Conservation (phyloP, 192 early-diverging fungal species). For the Rhizophagus clarus region DNA sequence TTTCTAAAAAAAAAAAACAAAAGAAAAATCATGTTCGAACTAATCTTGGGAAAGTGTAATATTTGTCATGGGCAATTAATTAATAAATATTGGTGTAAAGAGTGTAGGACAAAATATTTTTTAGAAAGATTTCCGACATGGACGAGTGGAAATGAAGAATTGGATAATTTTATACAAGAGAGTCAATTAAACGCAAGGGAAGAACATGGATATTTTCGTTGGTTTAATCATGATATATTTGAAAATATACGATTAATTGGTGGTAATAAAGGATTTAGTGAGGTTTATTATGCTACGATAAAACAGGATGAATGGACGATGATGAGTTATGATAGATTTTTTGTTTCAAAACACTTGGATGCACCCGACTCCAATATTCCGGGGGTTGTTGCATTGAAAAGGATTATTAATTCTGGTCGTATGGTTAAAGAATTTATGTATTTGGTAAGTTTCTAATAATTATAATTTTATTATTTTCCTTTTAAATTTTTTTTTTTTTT, state of each 20-base stretch:
- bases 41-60: neutral
- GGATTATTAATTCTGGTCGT: neutral
- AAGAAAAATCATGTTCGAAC: neutral
- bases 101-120: neutral
- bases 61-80: neutral
- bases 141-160: constrained; percentile 12
- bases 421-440: neutral
- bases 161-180: constrained; percentile 3
- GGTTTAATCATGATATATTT: neutral
- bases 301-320: neutral
- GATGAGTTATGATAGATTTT: neutral
- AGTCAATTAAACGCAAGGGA: neutral
- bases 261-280: neutral
- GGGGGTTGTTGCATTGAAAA: neutral
- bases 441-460: neutral
- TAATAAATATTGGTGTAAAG: constrained; percentile 8
- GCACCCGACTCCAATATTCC: neutral
- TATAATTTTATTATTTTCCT: neutral
- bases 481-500: no score
- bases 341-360: neutral
- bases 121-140: neutral
- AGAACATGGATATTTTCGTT: neutral
- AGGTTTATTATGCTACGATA: neutral
- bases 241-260: neutral
- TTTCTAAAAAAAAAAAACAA: neutral